phyloP scores from a whole-genome alignment of 164 flowering plant species.

The Aristolochia californica region DNA sequence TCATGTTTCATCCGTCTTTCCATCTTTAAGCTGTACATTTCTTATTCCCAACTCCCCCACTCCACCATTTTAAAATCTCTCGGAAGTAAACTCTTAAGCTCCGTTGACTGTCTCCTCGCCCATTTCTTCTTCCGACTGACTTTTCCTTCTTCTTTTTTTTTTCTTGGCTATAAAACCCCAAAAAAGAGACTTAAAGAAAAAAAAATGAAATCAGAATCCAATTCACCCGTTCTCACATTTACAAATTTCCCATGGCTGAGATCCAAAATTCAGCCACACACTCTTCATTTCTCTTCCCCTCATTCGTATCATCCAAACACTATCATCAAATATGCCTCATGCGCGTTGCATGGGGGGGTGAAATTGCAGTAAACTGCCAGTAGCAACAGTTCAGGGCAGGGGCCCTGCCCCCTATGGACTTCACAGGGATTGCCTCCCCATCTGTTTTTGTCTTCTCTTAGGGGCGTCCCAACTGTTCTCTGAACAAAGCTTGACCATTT shows the following conservation, averaged over 20 bases:
- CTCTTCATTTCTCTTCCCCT: background rate
- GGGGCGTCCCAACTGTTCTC: background rate
- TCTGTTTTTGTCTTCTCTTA: background rate
- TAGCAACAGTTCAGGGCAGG: background rate
- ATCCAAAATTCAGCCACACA: slow-evolving; percentile 11
- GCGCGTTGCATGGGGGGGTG: background rate
- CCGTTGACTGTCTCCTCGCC: too few species aligned
- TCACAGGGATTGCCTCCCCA: background rate
- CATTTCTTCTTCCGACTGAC: too few species aligned
- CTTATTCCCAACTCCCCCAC: slow-evolving; percentile 6
- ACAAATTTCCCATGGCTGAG: slow-evolving; percentile 10
- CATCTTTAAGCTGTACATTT: slow-evolving; percentile 8
- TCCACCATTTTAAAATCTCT: slow-evolving; percentile 6
- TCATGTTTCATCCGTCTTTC: slow-evolving; percentile 1
- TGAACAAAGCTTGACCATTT: background rate
- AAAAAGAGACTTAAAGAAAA: background rate
- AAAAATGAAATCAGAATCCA: slow-evolving; percentile 2
- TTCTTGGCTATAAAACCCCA: background rate
- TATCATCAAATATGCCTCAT: background rate
- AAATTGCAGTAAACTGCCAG: background rate
- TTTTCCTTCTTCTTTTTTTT: background rate
- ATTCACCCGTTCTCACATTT: slow-evolving; percentile 5
- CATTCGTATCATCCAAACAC: background rate
- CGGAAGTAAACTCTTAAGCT: slow-evolving; percentile 1
- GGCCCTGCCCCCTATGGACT: background rate